Percentiles rank a stretch among this genome's conserved stretches.
phyloP scores from a whole-genome alignment of 2,329 filamentous ascomycete genomes.

The Microcera coccophila region DNA sequence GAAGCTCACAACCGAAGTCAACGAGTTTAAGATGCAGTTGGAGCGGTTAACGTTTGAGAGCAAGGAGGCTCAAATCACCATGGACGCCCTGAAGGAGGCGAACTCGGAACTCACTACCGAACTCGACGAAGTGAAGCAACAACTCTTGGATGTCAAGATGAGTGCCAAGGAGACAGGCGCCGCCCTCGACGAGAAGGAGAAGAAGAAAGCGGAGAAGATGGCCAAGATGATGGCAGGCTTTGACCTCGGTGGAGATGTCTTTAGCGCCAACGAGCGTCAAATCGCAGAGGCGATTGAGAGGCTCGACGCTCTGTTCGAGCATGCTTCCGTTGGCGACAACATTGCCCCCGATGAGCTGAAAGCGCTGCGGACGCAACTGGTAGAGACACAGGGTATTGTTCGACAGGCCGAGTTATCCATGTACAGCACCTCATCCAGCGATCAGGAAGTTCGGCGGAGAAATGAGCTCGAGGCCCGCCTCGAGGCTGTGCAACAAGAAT shows the following conservation, averaged over 20 bases:
- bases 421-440: constrained; percentile 63
- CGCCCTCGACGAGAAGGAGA: constrained; percentile 92
- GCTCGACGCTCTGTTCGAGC: constrained; percentile 72
- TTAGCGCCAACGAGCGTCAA: constrained; percentile 86
- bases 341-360: constrained; percentile 79
- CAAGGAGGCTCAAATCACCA: constrained; percentile 94
- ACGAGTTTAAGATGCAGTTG: constrained; percentile 93
- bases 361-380: constrained; percentile 69
- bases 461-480: constrained; percentile 75
- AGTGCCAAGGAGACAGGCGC: constrained; percentile 89
- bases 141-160: constrained; percentile 94
- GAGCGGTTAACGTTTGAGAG: constrained; percentile 94
- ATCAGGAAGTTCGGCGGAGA: constrained; percentile 64
- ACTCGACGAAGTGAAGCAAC: constrained; percentile 92
- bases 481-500: constrained; percentile 71
- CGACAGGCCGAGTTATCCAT: constrained; percentile 86
- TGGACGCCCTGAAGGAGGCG: constrained; percentile 95
- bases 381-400: constrained; percentile 89
- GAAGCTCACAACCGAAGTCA: constrained; percentile 76
- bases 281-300: constrained; percentile 81
- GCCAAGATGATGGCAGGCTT: constrained; percentile 99
- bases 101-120: constrained; percentile 89
- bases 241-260: constrained; percentile 86
- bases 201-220: constrained; percentile 98
- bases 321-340: constrained; percentile 71